Evolutionary conservation across 2,329 filamentous ascomycete genomes (phyloP).

Genomic region (Ophiognomonia clavigignenti-juglandacearum): DNA sequence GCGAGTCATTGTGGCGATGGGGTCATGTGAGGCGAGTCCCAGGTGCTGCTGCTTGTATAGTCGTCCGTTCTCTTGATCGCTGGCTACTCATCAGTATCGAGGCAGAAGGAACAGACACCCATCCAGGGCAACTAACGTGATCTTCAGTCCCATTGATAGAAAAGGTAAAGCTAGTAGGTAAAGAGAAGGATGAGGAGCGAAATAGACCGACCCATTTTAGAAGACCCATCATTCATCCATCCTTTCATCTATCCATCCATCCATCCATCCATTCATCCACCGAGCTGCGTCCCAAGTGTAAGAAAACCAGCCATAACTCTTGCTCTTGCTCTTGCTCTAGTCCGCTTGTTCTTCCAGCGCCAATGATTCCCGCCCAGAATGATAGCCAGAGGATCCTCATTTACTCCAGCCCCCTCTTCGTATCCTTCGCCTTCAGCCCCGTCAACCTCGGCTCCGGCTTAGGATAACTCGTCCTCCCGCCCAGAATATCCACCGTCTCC

Average conservation of each 20-base stretch:
- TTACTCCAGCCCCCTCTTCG: conserved; percentile 47
- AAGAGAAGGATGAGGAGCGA: background rate
- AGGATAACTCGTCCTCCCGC: conserved; percentile 59
- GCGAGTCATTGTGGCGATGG: too few species aligned
- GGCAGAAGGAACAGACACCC: background rate
- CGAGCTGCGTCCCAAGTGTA: too few species aligned
- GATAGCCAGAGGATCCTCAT: background rate
- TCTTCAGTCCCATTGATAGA: background rate
- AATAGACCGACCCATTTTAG: background rate
- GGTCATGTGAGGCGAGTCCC: too few species aligned
- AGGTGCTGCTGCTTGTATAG: too few species aligned
- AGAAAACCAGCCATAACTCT: too few species aligned
- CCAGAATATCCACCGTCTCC: conserved; percentile 77
- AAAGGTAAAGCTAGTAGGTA: background rate
- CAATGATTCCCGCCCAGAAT: too few species aligned
- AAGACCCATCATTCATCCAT: background rate
- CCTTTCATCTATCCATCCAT: background rate
- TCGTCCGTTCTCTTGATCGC: too few species aligned
- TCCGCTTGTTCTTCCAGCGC: too few species aligned
- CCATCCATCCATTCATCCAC: too few species aligned
- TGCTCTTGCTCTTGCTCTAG: too few species aligned
- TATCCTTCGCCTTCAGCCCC: conserved; percentile 54
- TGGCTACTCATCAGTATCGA: too few species aligned
- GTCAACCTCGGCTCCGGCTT: conserved; percentile 44
- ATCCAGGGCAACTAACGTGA: background rate